Evolutionary conservation across 192 early-diverging fungal genomes (phyloP).

Genomic region (Gigaspora rosea): DNA sequence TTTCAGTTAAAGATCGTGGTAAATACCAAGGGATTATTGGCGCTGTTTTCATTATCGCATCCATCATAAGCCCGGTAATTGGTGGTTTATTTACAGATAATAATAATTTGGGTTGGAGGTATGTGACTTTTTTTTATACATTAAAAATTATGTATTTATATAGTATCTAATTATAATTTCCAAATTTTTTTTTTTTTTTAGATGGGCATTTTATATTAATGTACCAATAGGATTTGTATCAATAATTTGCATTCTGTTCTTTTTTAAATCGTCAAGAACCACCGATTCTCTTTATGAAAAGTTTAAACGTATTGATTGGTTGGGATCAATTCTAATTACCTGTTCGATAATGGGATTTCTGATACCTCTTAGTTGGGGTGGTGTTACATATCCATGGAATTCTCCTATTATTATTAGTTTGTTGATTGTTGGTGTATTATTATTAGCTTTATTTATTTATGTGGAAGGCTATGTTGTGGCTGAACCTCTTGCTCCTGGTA

Average conservation of each 20-base stretch:
- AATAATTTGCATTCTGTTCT: slow-evolving; percentile 40
- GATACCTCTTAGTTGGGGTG: slow-evolving; percentile 75
- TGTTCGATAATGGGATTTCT: slow-evolving; percentile 61
- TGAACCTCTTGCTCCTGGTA: slow-evolving; percentile 71
- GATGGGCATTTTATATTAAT: slow-evolving; percentile 64
- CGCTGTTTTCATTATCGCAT: slow-evolving; percentile 53
- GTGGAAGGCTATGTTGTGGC: slow-evolving; percentile 65
- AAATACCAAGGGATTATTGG: slow-evolving; percentile 65
- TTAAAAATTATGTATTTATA: not conserved
- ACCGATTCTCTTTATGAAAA: slow-evolving; percentile 54
- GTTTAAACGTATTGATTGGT: slow-evolving; percentile 61
- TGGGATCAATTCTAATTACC: slow-evolving; percentile 56
- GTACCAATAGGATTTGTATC: slow-evolving; percentile 56
- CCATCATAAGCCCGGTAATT: slow-evolving; percentile 57
- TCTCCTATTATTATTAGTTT: slow-evolving; percentile 57
- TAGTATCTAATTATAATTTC: not conserved
- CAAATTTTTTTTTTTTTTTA: slow-evolving; percentile 17
- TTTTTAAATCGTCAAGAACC: slow-evolving; percentile 58
- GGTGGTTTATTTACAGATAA: slow-evolving; percentile 64
- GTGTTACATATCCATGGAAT: slow-evolving; percentile 68
- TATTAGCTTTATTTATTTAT: slow-evolving; percentile 55
- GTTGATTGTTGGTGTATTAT: slow-evolving; percentile 51
- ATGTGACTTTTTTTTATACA: not conserved
- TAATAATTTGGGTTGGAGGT: slow-evolving; percentile 48
- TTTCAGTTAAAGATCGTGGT: slow-evolving; percentile 60